A percentile compares a stretch with the other conserved stretches of the same genome.
These are phyloP conservation scores for Coelastrella sp. DNA, from an alignment of 139 green algal species.

Conservation along the genomic window DNA sequence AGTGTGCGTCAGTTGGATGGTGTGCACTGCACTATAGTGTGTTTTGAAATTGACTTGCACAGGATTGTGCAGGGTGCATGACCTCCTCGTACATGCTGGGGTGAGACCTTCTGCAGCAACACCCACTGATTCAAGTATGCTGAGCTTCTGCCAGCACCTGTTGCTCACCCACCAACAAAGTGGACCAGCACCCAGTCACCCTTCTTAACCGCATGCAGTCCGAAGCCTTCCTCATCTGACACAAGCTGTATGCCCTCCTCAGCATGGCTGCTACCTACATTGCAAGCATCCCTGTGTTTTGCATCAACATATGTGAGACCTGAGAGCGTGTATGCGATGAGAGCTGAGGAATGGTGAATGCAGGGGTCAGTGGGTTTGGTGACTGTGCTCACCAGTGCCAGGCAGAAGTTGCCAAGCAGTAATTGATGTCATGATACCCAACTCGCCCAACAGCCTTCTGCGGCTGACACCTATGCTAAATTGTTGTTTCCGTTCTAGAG, in stretches of 20 bases:
- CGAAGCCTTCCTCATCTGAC: constrained; percentile 14
- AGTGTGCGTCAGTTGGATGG: no score
- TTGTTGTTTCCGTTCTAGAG: no score
- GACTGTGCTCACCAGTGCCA: background rate
- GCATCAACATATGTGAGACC: background rate
- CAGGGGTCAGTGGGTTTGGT: background rate
- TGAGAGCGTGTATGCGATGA: background rate
- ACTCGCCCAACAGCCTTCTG: background rate
- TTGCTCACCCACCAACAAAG: background rate
- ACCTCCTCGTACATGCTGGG: no score
- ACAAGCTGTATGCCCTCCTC: background rate
- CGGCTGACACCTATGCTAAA: background rate
- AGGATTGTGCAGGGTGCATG: no score
- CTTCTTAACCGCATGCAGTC: background rate
- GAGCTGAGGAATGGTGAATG: no score
- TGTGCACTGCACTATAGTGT: no score
- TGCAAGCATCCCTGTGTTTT: background rate
- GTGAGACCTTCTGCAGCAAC: background rate
- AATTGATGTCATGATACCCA: background rate
- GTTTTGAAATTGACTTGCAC: no score
- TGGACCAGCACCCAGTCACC: constrained; percentile 42
- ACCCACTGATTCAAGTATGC: background rate
- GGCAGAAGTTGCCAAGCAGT: background rate
- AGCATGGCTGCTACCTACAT: background rate
- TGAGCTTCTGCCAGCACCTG: background rate